phyloP scores from a whole-genome alignment of 2,329 filamentous ascomycete species.

The Neopestalotiopsis sp. region DNA sequence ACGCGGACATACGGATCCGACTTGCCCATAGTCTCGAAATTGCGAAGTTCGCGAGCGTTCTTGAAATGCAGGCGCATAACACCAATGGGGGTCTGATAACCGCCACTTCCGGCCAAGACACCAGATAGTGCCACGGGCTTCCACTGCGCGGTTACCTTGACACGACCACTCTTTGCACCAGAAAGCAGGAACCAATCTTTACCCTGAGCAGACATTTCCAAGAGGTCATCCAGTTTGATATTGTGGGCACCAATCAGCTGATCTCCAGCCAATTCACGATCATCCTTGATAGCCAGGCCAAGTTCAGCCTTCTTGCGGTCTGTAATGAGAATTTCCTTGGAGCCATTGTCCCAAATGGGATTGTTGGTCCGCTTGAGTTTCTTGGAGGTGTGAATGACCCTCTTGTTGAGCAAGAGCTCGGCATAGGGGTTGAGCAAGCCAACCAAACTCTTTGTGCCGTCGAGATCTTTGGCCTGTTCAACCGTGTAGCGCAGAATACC shows the following conservation, averaged over 20 bases:
- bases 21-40: conserved; percentile 94
- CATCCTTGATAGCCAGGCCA: conserved; percentile 93
- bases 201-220: conserved; percentile 88
- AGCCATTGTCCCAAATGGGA: conserved; percentile 91
- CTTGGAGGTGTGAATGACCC: conserved; percentile 86
- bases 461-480: conserved; percentile 95
- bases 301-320: conserved; percentile 90
- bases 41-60: conserved; percentile 81
- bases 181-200: conserved; percentile 95
- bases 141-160: conserved; percentile 92
- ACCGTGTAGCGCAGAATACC: conserved; percentile 94
- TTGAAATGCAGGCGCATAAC: conserved; percentile 95
- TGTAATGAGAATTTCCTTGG: conserved; percentile 93
- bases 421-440: conserved; percentile 93
- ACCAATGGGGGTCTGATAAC: conserved; percentile 92
- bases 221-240: conserved; percentile 92
- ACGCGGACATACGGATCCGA: conserved; percentile 95
- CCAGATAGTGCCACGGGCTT: conserved; percentile 90
- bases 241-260: conserved; percentile 90
- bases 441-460: conserved; percentile 89
- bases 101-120: conserved; percentile 76
- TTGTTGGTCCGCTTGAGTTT: conserved; percentile 97
- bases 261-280: conserved; percentile 83
- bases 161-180: conserved; percentile 81
- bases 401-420: conserved; percentile 85